A percentile compares a stretch with the other conserved stretches of the same genome.
Conservation (phyloP, 164 flowering plant genomes). For the Protea cynaroides region DNA sequence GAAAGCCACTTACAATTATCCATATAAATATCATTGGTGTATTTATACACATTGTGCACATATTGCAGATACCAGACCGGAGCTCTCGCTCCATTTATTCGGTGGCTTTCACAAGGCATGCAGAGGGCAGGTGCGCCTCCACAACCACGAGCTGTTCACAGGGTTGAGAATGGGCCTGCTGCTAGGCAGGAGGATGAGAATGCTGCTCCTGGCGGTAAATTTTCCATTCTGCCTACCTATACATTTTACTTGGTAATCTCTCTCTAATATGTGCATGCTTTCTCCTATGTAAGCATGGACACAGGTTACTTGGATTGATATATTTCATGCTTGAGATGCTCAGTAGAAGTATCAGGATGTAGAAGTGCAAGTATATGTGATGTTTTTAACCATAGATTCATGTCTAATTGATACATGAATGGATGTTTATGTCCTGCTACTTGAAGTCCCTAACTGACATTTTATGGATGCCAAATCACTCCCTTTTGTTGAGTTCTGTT, state of each 20-base stretch:
- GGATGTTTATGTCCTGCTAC: too few species aligned
- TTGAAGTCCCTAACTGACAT: too few species aligned
- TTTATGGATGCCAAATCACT: too few species aligned
- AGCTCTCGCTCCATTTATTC: conserved; percentile 69
- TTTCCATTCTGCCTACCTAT: background rate
- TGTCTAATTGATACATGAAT: too few species aligned
- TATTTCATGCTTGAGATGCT: too few species aligned
- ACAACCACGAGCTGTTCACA: conserved; percentile 52
- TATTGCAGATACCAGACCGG: conserved; percentile 86
- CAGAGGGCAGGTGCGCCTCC: conserved; percentile 81
- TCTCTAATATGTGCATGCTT: background rate
- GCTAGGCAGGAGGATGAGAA: conserved; percentile 52
- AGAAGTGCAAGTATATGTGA: background rate
- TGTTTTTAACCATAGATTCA: too few species aligned
- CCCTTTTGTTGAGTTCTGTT: too few species aligned
- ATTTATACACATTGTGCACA: background rate
- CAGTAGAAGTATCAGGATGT: too few species aligned
- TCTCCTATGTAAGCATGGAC: background rate
- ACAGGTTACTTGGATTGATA: too few species aligned
- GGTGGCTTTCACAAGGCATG: conserved; percentile 94
- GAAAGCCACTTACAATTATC: too few species aligned
- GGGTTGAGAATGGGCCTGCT: conserved; percentile 56
- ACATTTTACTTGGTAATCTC: background rate
- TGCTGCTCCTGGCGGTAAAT: conserved; percentile 50
- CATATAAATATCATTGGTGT: background rate